Evolutionary conservation across 495 filamentous ascomycete species (phyloP).

Genomic region (Tuber aestivum): DNA sequence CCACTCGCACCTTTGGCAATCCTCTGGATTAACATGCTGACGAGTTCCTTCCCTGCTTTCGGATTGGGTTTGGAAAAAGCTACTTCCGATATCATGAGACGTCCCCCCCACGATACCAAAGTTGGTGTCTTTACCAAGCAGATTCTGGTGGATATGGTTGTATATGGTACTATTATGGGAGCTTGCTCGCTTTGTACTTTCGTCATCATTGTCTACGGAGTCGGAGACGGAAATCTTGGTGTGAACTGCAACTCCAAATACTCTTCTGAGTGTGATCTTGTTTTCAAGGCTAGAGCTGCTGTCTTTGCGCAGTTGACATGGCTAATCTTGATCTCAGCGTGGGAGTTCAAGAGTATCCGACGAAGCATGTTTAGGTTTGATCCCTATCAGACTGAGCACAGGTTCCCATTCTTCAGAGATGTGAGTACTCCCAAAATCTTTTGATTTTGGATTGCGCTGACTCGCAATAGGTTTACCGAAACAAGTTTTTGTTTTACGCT

Average conservation of each 20-base stretch:
- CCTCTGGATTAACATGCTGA: conserved; percentile 69
- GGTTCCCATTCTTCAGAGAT: conserved; percentile 54
- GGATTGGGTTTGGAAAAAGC: conserved; percentile 64
- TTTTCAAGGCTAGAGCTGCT: conserved; percentile 66
- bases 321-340: conserved; percentile 60
- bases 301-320: conserved; percentile 67
- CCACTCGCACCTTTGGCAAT: conserved; percentile 64
- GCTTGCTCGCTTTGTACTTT: conserved; percentile 59
- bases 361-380: conserved; percentile 60
- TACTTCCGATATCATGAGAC: conserved; percentile 59
- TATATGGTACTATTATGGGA: conserved; percentile 63
- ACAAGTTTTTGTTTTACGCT: conserved; percentile 66
- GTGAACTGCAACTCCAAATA: conserved; percentile 58
- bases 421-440: conserved; percentile 13
- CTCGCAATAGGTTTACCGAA: conserved; percentile 50
- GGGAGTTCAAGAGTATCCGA: conserved; percentile 63
- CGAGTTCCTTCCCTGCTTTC: conserved; percentile 62
- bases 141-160: conserved; percentile 63
- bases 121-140: conserved; percentile 62
- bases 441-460: conserved; percentile 9
- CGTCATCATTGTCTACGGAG: conserved; percentile 59
- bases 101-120: conserved; percentile 59
- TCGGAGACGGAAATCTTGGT: conserved; percentile 57
- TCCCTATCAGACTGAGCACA: conserved; percentile 47
- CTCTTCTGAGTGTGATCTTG: conserved; percentile 51